phyloP scores from a whole-genome alignment of 164 flowering plant genomes.

The Litsea cubeba region DNA sequence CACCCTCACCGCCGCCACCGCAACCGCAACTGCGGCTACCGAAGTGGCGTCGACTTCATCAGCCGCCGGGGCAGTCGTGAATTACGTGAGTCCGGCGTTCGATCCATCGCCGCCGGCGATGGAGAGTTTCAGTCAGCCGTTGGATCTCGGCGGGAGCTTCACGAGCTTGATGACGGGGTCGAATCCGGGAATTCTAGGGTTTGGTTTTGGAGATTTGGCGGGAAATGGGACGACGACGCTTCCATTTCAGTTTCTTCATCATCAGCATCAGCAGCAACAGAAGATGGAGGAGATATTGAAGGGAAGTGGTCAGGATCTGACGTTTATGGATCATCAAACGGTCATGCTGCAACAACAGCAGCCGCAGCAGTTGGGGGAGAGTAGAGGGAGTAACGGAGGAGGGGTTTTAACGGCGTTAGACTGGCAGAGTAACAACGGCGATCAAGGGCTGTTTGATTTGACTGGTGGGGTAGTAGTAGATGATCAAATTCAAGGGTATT shows the following conservation, averaged over 20 bases:
- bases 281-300: slow-evolving; percentile 30
- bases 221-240: slow-evolving; percentile 4
- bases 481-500: slow-evolving; percentile 31
- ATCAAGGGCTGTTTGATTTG: slow-evolving; percentile 52
- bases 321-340: slow-evolving; percentile 27
- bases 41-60: slow-evolving; percentile 14
- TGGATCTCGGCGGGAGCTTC: slow-evolving; percentile 38
- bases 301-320: slow-evolving; percentile 16
- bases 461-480: slow-evolving; percentile 43
- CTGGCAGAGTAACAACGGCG: slow-evolving; percentile 42
- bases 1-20: slow-evolving; percentile 26
- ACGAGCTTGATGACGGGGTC: slow-evolving; percentile 44
- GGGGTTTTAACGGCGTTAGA: slow-evolving; percentile 34
- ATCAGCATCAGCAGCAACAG: slow-evolving; percentile 25
- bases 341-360: slow-evolving; percentile 15
- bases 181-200: slow-evolving; percentile 21
- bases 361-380: not conserved
- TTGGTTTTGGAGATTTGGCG: slow-evolving; percentile 19
- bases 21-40: slow-evolving; percentile 21
- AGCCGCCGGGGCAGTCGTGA: slow-evolving; percentile 13
- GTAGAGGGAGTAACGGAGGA: slow-evolving; percentile 23
- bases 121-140: slow-evolving; percentile 11
- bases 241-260: slow-evolving; percentile 11
- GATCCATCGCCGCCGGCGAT: slow-evolving; percentile 19
- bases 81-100: slow-evolving; percentile 9